Percentiles rank a stretch among this genome's conserved stretches.
phyloP scores from a whole-genome alignment of 2,329 filamentous ascomycete species.

The Paraphoma chrysanthemicola region DNA sequence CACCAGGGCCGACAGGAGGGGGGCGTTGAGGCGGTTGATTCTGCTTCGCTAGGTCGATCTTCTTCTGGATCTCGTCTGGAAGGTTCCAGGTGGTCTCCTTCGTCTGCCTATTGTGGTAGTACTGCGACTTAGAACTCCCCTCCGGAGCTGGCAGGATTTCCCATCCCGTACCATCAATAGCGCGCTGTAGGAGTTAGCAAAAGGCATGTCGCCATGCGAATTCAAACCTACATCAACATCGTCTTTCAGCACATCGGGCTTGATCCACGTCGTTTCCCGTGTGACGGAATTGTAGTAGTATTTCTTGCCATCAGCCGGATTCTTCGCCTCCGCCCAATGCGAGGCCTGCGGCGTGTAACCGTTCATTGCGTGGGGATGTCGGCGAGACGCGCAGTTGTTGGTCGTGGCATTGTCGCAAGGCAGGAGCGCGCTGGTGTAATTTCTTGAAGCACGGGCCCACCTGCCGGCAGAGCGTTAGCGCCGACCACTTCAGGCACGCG shows the following conservation, averaged over 20 bases:
- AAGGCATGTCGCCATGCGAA: neutral
- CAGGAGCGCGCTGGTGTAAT: slow-evolving; percentile 5
- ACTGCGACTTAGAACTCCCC: slow-evolving; percentile 70
- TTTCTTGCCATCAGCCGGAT: slow-evolving; percentile 75
- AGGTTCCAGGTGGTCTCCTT: slow-evolving; percentile 95
- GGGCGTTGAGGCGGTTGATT: slow-evolving; percentile 52
- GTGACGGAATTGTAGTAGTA: slow-evolving; percentile 93
- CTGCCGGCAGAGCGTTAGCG: slow-evolving; percentile 3
- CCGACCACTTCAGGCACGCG: slow-evolving; percentile 8
- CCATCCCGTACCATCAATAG: slow-evolving; percentile 84
- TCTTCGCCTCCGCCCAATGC: slow-evolving; percentile 82
- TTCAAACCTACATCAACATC: slow-evolving; percentile 71
- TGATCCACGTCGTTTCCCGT: slow-evolving; percentile 91
- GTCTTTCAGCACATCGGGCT: slow-evolving; percentile 88
- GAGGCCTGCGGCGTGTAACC: slow-evolving; percentile 52
- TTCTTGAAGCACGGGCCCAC: slow-evolving; percentile 10
- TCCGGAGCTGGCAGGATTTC: slow-evolving; percentile 86
- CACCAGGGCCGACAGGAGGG: slow-evolving; percentile 49
- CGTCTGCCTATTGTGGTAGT: slow-evolving; percentile 91
- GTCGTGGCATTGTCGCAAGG: slow-evolving; percentile 3
- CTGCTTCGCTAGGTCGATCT: slow-evolving; percentile 75
- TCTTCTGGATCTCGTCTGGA: slow-evolving; percentile 74
- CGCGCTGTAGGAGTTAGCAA: slow-evolving; percentile 64
- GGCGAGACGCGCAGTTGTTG: slow-evolving; percentile 9
- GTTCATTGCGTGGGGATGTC: slow-evolving; percentile 60